These are phyloP conservation scores for Juglanconis juglandina DNA, from an alignment of 2,329 filamentous ascomycete genomes.

Conservation along the genomic window DNA sequence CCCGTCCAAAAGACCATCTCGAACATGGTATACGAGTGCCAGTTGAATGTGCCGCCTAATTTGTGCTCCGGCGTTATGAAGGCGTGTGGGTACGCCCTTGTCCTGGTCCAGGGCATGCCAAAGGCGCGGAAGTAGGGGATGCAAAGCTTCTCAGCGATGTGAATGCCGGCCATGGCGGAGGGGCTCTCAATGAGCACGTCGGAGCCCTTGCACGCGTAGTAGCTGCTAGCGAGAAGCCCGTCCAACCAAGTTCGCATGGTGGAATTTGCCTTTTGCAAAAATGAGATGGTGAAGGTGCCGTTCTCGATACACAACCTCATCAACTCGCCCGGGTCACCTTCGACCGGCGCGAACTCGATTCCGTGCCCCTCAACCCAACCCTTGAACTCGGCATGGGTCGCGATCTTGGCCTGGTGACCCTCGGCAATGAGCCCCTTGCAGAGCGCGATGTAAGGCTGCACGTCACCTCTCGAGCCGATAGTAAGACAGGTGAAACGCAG, in stretches of 20 bases:
- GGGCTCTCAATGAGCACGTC: constrained; percentile 94
- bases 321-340: constrained; percentile 86
- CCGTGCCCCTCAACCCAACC: constrained; percentile 88
- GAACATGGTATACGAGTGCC: constrained; percentile 92
- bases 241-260: constrained; percentile 96
- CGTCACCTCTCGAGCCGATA: constrained; percentile 91
- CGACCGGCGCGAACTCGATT: constrained; percentile 85
- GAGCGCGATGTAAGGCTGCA: constrained; percentile 94
- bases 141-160: constrained; percentile 87
- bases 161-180: constrained; percentile 94
- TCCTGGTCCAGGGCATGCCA: constrained; percentile 98
- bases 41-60: constrained; percentile 93
- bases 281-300: constrained; percentile 92
- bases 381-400: constrained; percentile 87
- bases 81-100: constrained; percentile 90
- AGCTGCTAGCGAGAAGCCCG: constrained; percentile 77
- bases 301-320: constrained; percentile 97
- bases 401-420: constrained; percentile 82
- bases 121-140: constrained; percentile 98
- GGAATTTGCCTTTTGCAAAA: constrained; percentile 79
- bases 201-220: constrained; percentile 76
- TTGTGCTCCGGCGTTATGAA: constrained; percentile 91
- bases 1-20: constrained; percentile 97
- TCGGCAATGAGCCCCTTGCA: constrained; percentile 88
- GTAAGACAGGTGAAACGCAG: constrained; percentile 89